phyloP scores from a whole-genome alignment of 352 stramenopile species.

The Globisporangium spiculum region DNA sequence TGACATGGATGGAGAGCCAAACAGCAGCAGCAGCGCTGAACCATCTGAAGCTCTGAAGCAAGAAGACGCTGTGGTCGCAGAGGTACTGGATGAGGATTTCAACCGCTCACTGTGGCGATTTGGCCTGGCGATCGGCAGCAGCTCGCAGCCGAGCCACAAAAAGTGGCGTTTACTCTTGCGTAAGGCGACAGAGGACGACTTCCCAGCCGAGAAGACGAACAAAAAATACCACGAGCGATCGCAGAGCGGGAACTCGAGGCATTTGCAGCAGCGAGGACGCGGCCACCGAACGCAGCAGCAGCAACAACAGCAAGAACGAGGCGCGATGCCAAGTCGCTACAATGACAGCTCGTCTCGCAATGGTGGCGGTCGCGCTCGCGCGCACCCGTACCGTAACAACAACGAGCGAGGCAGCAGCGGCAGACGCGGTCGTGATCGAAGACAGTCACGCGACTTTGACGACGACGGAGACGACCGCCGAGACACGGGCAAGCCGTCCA shows the following conservation, averaged over 20 bases:
- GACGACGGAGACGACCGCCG: slow-evolving; percentile 10
- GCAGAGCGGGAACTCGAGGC: background rate
- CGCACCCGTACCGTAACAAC: slow-evolving; percentile 43
- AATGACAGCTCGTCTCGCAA: slow-evolving; percentile 7
- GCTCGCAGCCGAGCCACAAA: slow-evolving; percentile 47
- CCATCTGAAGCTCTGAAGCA: slow-evolving; percentile 9
- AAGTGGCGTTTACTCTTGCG: slow-evolving; percentile 72
- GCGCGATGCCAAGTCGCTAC: slow-evolving; percentile 32
- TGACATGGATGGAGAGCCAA: slow-evolving; percentile 50
- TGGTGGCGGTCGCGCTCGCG: slow-evolving; percentile 24
- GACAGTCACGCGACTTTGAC: slow-evolving; percentile 16
- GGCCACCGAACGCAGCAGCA: slow-evolving; percentile 17
- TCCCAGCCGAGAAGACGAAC: slow-evolving; percentile 70
- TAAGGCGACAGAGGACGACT: slow-evolving; percentile 70
- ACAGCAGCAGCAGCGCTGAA: slow-evolving; percentile 4
- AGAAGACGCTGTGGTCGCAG: slow-evolving; percentile 8
- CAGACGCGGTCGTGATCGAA: slow-evolving; percentile 6
- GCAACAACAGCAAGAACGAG: slow-evolving; percentile 23
- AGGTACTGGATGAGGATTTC: slow-evolving; percentile 55
- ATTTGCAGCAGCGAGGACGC: slow-evolving; percentile 18
- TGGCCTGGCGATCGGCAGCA: slow-evolving; percentile 49
- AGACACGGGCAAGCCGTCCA: slow-evolving; percentile 43
- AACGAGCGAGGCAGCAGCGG: slow-evolving; percentile 17
- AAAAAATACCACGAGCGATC: slow-evolving; percentile 75
- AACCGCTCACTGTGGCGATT: slow-evolving; percentile 66